Evolutionary conservation across 768 basidiomycete genomes (phyloP).

Genomic region (Pleurotus tuber-regium): DNA sequence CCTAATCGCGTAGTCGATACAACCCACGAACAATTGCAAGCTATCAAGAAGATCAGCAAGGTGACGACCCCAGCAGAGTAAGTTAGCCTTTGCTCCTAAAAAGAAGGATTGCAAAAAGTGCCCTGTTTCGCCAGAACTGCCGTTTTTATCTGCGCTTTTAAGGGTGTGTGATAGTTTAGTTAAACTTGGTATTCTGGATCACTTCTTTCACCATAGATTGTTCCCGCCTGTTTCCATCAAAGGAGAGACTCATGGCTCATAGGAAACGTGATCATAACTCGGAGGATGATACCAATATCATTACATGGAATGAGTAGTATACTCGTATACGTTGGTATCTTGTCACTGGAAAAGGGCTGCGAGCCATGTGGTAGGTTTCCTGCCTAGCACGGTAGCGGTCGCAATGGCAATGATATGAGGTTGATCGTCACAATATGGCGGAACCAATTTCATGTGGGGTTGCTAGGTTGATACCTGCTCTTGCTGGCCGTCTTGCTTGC

Average conservation of each 20-base stretch:
- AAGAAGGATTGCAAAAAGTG: too few relatives aligned
- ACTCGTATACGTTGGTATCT: background rate
- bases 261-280: slow-evolving; percentile 71
- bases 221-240: slow-evolving; percentile 67
- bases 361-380: too few relatives aligned
- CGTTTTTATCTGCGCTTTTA: slow-evolving; percentile 74
- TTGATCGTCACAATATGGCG: too few relatives aligned
- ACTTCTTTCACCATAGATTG: slow-evolving; percentile 50
- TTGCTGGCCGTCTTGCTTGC: too few relatives aligned
- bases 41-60: slow-evolving; percentile 45
- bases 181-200: background rate
- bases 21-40: slow-evolving; percentile 49
- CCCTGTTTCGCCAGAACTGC: slow-evolving; percentile 72
- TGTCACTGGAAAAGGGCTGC: too few relatives aligned
- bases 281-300: slow-evolving; percentile 50
- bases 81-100: slow-evolving; percentile 27
- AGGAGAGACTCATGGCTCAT: slow-evolving; percentile 66
- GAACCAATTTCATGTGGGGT: too few relatives aligned
- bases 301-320: slow-evolving; percentile 69
- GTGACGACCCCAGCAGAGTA: slow-evolving; percentile 68
- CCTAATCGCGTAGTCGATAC: slow-evolving; percentile 40
- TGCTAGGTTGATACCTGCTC: too few relatives aligned
- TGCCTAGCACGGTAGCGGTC: too few relatives aligned
- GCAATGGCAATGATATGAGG: too few relatives aligned
- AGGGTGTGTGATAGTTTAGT: slow-evolving; percentile 36